Evolutionary conservation across 116 monocot species (phyloP), one percentile per base, ranked within the genome.

Genomic region (Iris pallida): DNA sequence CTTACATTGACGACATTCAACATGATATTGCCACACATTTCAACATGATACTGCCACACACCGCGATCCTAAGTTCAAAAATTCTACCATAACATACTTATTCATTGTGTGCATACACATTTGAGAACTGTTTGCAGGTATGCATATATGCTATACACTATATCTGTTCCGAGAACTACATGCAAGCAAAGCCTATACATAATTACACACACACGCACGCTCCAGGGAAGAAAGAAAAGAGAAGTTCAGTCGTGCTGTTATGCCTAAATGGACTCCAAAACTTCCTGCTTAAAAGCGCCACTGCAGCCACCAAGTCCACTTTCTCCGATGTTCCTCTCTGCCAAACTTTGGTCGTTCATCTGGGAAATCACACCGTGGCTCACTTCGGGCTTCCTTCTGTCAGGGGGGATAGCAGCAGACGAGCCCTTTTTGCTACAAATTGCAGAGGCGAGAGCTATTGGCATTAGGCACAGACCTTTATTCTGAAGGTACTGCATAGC

Each of bases 391-490:
- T 82, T 76, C 56, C 59, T 74, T 66, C 63, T 45, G 1, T 75
- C 79, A 7, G 7, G 49, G 2, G 81, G 77, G 13, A 79, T 76
- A 20, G 65, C 40, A 9, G 81, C 66, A 16, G 71, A 71, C 15
- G 80, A 76, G 14, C 85, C 76, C 66, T 89, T 91, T 59, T 80
- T 76, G 53, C n/a, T 73, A 10, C 89, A 86, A 47, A 89, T 89
- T 17, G 86, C 86, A 47, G 89, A 64, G 3, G 96, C 96, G 14
- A 96, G 96, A 19, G 86, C 78, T 1, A 87, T 64, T 0, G 90
- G 94, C 87, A 94, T 88, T 53, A 94, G 81, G 83, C 90, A 88
- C 49, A 94, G 79, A 17, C 90, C 90, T 79, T 94, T 90, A 60
- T 62, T 81, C 66, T 83, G 90, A n/a, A 90, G 90, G 72, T 67